Evolutionary conservation across 495 filamentous ascomycete genomes (phyloP).

Genomic region (Aspergillus wentii): DNA sequence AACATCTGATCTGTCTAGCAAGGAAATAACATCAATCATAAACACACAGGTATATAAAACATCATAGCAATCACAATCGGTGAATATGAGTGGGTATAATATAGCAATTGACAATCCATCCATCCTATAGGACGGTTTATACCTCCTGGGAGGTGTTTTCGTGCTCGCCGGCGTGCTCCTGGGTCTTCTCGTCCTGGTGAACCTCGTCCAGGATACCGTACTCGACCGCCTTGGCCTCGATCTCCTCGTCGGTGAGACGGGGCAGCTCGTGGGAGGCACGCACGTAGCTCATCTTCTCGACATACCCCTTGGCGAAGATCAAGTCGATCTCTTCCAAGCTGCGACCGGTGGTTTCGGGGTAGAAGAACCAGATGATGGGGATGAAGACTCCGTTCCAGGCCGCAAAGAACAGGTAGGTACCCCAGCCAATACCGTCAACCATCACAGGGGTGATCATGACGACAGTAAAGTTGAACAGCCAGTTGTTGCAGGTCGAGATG

Average conservation of each 20-base stretch:
- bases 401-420: constrained; percentile 69
- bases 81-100: too few species aligned
- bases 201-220: constrained; percentile 44
- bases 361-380: constrained; percentile 65
- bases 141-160: too few species aligned
- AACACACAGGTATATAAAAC: too few species aligned
- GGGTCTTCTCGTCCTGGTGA: constrained; percentile 7
- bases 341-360: constrained; percentile 57
- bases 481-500: constrained; percentile 65
- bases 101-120: too few species aligned
- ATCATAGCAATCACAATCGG: too few species aligned
- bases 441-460: constrained; percentile 73
- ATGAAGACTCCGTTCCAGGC: constrained; percentile 58
- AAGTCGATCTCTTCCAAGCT: constrained; percentile 69
- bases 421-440: constrained; percentile 58
- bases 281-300: constrained; percentile 65
- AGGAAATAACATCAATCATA: too few species aligned
- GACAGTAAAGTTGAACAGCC: constrained; percentile 68
- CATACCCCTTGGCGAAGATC: constrained; percentile 65
- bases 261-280: constrained; percentile 62
- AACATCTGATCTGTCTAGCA: too few species aligned
- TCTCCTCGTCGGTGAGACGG: constrained; percentile 49
- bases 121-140: too few species aligned
- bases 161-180: constrained; percentile 4
- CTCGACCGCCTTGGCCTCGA: constrained; percentile 49